Conservation (phyloP, 805 yeast genomes). For the Nematodospora valgi region DNA sequence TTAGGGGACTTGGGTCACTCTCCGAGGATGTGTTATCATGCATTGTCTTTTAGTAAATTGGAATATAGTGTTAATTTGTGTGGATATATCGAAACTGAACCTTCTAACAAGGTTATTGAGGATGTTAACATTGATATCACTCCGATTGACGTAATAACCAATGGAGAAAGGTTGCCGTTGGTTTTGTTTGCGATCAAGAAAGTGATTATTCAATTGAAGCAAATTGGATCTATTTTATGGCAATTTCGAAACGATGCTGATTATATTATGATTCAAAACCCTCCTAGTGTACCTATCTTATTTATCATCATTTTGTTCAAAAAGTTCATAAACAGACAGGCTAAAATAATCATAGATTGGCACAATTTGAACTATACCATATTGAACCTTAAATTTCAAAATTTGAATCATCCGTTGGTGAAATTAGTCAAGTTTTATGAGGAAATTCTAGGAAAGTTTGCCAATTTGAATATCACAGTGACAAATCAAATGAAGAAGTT, state of each 20-base stretch:
- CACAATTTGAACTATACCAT: slow-evolving; percentile 90
- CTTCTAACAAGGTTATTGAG: slow-evolving; percentile 50
- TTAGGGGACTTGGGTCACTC: slow-evolving; percentile 94
- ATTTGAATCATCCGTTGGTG: slow-evolving; percentile 60
- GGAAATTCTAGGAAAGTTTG: slow-evolving; percentile 53
- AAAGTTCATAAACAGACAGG: slow-evolving; percentile 44
- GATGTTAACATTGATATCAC: slow-evolving; percentile 51
- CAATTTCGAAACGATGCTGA: slow-evolving; percentile 53
- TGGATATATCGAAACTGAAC: slow-evolving; percentile 67
- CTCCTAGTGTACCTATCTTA: slow-evolving; percentile 86
- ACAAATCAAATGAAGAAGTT: slow-evolving; percentile 68
- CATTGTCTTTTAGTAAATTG: slow-evolving; percentile 62
- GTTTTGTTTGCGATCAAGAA: slow-evolving; percentile 56
- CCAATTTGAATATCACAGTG: slow-evolving; percentile 76
- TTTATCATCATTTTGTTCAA: slow-evolving; percentile 58
- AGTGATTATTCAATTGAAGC: slow-evolving; percentile 52
- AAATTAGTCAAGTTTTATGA: slow-evolving; percentile 62
- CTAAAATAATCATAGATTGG: slow-evolving; percentile 86
- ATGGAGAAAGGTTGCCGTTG: slow-evolving; percentile 46
- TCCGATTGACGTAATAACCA: slow-evolving; percentile 40
- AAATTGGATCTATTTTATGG: slow-evolving; percentile 48
- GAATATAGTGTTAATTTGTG: slow-evolving; percentile 79
- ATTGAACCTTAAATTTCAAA: slow-evolving; percentile 58
- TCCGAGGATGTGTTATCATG: slow-evolving; percentile 93
- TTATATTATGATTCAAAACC: slow-evolving; percentile 79